Base-by-base conservation (phyloP, 2,329 filamentous ascomycete species). In the Paracorniculantispora psalliotae region DNA sequence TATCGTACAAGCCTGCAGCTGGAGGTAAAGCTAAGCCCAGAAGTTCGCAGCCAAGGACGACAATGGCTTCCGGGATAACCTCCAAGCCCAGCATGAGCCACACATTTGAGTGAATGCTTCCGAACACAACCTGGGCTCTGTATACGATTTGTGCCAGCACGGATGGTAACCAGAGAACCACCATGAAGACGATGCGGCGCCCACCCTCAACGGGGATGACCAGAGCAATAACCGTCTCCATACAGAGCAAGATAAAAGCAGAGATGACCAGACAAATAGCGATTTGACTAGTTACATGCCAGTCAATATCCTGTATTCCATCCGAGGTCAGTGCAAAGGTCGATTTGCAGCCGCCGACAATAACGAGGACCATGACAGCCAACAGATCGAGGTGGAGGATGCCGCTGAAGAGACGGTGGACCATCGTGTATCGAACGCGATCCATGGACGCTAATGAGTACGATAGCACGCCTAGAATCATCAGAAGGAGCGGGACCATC, bases 171-270 rank as follows among this genome's bases (percentile, higher is more conserved):
- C 70, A 72, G 26, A 64, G 59, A n/a, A 65, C 52, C 44, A 77
- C 69, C 13, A 70, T 71, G 28, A 81, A 73, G 10, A 86, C 71
- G 43, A 86, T 77, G 17, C 80, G 77, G 61, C 79, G 78, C 67
- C 85, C 83, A n/a, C 83, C 74, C 61, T 82, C 75, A 21, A 76
- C 63, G 43, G 65, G 73, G 63, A 75, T 75, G 37, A 74, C 67
- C 19, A 76, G 58, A 23, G 69, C 69, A n/a, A 81, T 57, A 26
- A 77, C 46, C 4, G 72, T 67, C 61, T 76, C 61, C 59, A 78
- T 68, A 62, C 79, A 66, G 8, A 74, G 64, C 53, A 79, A 67
- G 43, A 75, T 77, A 12, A 75, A 58, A 25, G 79, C 67, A 59
- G 75, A 63, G 21, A 73, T 64, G 64, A 73, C 64, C 44, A 74